Conservation (phyloP, 768 basidiomycete species). For the Tylopilus sp. region DNA sequence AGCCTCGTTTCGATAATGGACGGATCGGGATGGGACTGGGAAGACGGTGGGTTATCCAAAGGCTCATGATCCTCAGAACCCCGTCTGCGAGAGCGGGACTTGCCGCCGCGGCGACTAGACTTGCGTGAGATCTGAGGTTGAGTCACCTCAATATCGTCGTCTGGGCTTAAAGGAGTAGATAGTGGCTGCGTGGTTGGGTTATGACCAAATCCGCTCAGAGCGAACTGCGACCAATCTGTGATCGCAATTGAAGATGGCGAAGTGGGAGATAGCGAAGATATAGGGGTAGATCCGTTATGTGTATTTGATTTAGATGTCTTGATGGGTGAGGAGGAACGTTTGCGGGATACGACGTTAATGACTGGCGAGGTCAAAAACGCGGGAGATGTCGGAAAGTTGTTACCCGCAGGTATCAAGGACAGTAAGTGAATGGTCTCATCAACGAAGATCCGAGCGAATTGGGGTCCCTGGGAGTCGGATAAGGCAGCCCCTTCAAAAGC, state of each 20-base stretch:
- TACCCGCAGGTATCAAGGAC: slow-evolving; percentile 47
- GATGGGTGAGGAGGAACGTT: slow-evolving; percentile 32
- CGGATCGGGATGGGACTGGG: slow-evolving; percentile 16
- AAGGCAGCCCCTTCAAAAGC: slow-evolving; percentile 32
- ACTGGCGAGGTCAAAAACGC: slow-evolving; percentile 34
- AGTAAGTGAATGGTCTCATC: slow-evolving; percentile 62
- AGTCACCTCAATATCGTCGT: slow-evolving; percentile 63
- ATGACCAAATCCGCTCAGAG: slow-evolving; percentile 57
- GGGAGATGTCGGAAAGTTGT: slow-evolving; percentile 28
- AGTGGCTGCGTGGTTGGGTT: slow-evolving; percentile 38
- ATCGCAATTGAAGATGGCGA: slow-evolving; percentile 29
- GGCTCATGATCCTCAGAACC: slow-evolving; percentile 19
- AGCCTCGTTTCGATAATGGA: slow-evolving; percentile 37
- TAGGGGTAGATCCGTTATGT: slow-evolving; percentile 20
- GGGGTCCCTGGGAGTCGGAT: slow-evolving; percentile 32
- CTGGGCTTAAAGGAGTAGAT: slow-evolving; percentile 55
- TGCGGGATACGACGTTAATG: slow-evolving; percentile 29
- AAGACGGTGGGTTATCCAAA: slow-evolving; percentile 12
- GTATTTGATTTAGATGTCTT: slow-evolving; percentile 18
- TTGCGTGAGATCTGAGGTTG: slow-evolving; percentile 35
- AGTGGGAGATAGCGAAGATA: slow-evolving; percentile 28
- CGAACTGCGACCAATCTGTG: slow-evolving; percentile 68
- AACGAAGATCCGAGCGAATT: slow-evolving; percentile 53
- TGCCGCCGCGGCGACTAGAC: slow-evolving; percentile 33
- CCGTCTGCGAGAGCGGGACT: slow-evolving; percentile 25